Base-by-base conservation (phyloP, 352 stramenopile genomes). In the Nothophytophthora sp. region DNA sequence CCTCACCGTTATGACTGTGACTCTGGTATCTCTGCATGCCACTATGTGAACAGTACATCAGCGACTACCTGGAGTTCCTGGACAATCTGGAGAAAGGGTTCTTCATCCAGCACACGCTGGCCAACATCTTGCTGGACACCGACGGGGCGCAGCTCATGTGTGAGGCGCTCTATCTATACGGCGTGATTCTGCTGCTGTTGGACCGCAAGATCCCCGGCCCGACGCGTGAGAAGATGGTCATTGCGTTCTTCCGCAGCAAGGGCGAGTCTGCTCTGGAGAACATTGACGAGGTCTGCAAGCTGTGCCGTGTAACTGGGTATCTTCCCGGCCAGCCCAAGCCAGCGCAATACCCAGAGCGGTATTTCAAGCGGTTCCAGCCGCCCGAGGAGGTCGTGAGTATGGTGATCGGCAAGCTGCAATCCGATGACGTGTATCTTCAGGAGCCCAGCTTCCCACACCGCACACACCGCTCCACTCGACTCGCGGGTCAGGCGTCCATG, bases 71-170 rank as follows among this genome's bases (percentile, higher is more conserved):
- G 57, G 72, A 92, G 60, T 98, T 98, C 61, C 64, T 96, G 27
- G 76, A 95, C 50, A 88, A 98, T 62, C 68, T 98, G 32, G 83
- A 93, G 51, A 88, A 88, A 36, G 95, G 95, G 0, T 98, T 96
- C 56, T 98, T 97, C 62, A 98, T 98, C 60, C 91, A 97, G 54
- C 91, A 98, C 67, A 98, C 93, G 16, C 69, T 98, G 28, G 92
- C 97, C 33, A 96, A 92, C 48, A 96, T 98, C 24, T 58, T 98
- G 20, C 69, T 97, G n/a, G 92, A 98, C 54, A 86, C 77, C 3
- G 92, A 98, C 40, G 95, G 95, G 18, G 89, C 90, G 37, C 93
- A 98, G 51, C 84, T 98, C 50, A 86, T 98, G 70, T 96, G 86
- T 56, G 95, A 98, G 54, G 90, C 91, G 19, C 63, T 98, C 30